These are phyloP conservation scores for Plectosphaerella cucumerina DNA, from an alignment of 2,329 filamentous ascomycete species.

Conservation along the genomic window DNA sequence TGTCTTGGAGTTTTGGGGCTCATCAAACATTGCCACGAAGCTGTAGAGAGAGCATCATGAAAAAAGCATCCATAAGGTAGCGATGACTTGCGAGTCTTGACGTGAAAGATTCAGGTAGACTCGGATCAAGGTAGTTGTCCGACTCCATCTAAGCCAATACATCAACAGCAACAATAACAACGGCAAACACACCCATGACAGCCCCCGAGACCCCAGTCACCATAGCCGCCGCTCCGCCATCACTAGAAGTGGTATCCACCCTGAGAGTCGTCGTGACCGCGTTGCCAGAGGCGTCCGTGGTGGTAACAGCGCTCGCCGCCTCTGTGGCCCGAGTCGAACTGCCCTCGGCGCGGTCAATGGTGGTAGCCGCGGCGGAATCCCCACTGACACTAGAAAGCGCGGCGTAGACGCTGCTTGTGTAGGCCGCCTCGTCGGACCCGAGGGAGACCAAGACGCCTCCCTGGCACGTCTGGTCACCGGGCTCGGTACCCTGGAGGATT, in stretches of 20 bases:
- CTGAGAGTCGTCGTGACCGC: not conserved
- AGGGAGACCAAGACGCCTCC: not conserved
- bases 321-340: too few species aligned
- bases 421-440: not conserved
- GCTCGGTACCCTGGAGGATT: too few species aligned
- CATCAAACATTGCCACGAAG: too few species aligned
- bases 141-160: too few species aligned
- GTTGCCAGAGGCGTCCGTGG: not conserved
- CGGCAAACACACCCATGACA: not conserved
- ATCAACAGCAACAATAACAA: not conserved
- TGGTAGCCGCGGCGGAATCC: not conserved
- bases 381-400: not conserved
- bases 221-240: not conserved
- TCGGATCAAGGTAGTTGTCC: too few species aligned
- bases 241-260: not conserved
- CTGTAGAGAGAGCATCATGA: too few species aligned
- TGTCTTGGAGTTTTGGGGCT: too few species aligned
- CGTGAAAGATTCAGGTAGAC: too few species aligned
- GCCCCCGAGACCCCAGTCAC: not conserved
- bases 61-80: too few species aligned
- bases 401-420: not conserved
- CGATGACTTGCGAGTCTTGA: too few species aligned
- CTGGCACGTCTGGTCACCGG: not conserved
- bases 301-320: not conserved
- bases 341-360: not conserved